Conservation (phyloP, 768 basidiomycete species). For the Panaeolus papilionaceus region DNA sequence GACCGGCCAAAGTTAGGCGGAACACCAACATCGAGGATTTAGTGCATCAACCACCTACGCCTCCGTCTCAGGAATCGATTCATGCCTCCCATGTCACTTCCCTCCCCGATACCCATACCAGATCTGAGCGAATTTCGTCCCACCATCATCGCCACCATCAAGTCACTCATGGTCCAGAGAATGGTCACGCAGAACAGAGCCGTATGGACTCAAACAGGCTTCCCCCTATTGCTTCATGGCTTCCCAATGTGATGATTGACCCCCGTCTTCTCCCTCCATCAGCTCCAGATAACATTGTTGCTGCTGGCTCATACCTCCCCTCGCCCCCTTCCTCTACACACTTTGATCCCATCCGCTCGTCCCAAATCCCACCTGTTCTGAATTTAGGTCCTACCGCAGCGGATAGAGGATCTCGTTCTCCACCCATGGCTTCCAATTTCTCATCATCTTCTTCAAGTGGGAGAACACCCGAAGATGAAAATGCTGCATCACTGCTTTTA, state of each 20-base stretch:
- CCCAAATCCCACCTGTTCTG: slow-evolving; percentile 46
- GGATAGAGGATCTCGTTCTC: slow-evolving; percentile 9
- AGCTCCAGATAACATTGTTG: slow-evolving; percentile 12
- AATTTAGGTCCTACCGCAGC: slow-evolving; percentile 36
- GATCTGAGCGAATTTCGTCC: slow-evolving; percentile 11
- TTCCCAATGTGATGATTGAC: slow-evolving; percentile 34
- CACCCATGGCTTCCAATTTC: slow-evolving; percentile 18
- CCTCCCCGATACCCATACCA: background rate
- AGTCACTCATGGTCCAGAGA: background rate
- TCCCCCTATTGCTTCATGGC: slow-evolving; percentile 26
- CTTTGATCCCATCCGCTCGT: slow-evolving; percentile 47
- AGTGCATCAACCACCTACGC: background rate
- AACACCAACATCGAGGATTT: slow-evolving; percentile 5
- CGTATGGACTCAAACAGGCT: slow-evolving; percentile 2
- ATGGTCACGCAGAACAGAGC: background rate
- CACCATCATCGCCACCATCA: slow-evolving; percentile 10
- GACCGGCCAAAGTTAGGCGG: slow-evolving; percentile 2
- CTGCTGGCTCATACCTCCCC: slow-evolving; percentile 46
- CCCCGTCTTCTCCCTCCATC: slow-evolving; percentile 32
- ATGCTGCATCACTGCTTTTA: slow-evolving; percentile 68
- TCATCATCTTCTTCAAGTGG: background rate
- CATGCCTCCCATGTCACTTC: background rate
- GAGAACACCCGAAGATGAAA: slow-evolving; percentile 70
- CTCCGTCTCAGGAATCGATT: slow-evolving; percentile 12
- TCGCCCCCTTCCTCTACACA: slow-evolving; percentile 64